Evolutionary conservation across 495 filamentous ascomycete genomes (phyloP).

Genomic region (Pseudomonodictys pantanalensis): DNA sequence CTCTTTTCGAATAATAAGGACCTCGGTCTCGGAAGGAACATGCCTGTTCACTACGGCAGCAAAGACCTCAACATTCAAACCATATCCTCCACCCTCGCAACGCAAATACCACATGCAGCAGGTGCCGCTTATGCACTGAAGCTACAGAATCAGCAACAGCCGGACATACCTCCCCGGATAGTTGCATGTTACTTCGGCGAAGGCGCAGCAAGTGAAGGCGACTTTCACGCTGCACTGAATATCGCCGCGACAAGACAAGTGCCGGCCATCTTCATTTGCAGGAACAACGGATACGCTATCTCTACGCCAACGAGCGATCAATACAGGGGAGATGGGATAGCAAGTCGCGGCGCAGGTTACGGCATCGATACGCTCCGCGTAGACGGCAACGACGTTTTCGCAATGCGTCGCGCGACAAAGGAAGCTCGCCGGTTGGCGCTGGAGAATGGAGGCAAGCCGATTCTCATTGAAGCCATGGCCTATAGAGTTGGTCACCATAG

Average conservation of each 20-base stretch:
- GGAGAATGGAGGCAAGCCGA: slow-evolving; percentile 70
- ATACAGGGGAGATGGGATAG: slow-evolving; percentile 95
- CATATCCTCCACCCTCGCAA: slow-evolving; percentile 89
- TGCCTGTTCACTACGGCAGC: slow-evolving; percentile 96
- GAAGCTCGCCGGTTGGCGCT: slow-evolving; percentile 75
- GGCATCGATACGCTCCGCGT: slow-evolving; percentile 96
- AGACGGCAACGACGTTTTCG: slow-evolving; percentile 96
- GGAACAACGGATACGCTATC: slow-evolving; percentile 97
- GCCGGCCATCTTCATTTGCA: slow-evolving; percentile 89
- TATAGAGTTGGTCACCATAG: slow-evolving; percentile 97
- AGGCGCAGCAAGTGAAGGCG: slow-evolving; percentile 94
- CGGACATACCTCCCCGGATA: slow-evolving; percentile 61
- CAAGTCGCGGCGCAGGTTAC: slow-evolving; percentile 90
- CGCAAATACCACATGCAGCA: slow-evolving; percentile 91
- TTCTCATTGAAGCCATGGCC: slow-evolving; percentile 94
- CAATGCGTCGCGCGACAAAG: slow-evolving; percentile 79
- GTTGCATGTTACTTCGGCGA: slow-evolving; percentile 94
- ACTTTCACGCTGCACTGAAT: slow-evolving; percentile 96
- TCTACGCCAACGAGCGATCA: slow-evolving; percentile 93
- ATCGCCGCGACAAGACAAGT: slow-evolving; percentile 92
- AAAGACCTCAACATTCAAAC: slow-evolving; percentile 81
- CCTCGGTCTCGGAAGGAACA: slow-evolving; percentile 79
- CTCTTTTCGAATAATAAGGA: slow-evolving; percentile 88
- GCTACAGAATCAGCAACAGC: slow-evolving; percentile 72
- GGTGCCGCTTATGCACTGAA: slow-evolving; percentile 95